Conservation (phyloP, 371 early-diverging fungal species). For the Actinomucor elegans region DNA sequence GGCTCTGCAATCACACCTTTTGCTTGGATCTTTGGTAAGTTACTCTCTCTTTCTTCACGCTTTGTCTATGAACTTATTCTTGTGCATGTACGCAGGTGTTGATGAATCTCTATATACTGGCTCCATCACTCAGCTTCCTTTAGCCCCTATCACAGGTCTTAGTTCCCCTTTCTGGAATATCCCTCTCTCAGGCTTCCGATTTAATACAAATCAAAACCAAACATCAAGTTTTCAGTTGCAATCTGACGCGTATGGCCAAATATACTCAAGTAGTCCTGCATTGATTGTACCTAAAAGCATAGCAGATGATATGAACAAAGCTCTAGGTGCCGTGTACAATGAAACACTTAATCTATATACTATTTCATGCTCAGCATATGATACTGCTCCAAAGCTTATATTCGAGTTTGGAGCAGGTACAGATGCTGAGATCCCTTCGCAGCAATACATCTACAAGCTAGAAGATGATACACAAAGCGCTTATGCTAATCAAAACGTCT, state of each 20-base stretch:
- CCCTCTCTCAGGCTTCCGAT: slow-evolving; percentile 15
- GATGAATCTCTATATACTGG: slow-evolving; percentile 26
- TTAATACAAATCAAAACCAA: not conserved
- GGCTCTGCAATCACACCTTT: not conserved
- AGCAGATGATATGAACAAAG: slow-evolving; percentile 21
- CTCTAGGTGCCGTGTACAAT: slow-evolving; percentile 21
- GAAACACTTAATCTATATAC: slow-evolving; percentile 12
- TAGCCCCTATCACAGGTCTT: slow-evolving; percentile 8
- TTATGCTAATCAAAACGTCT: not conserved
- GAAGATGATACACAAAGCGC: not conserved
- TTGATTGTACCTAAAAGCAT: slow-evolving; percentile 18
- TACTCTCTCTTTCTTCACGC: too few species aligned
- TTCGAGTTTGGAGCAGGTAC: slow-evolving; percentile 23
- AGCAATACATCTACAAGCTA: slow-evolving; percentile 24
- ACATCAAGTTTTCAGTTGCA: not conserved
- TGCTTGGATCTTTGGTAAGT: slow-evolving; percentile 14
- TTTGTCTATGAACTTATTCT: too few species aligned
- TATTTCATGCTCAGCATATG: slow-evolving; percentile 16
- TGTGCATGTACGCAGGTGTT: slow-evolving; percentile 1
- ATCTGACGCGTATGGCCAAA: slow-evolving; percentile 13
- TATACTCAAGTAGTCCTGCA: slow-evolving; percentile 28
- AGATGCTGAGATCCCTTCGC: slow-evolving; percentile 24
- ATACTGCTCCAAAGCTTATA: slow-evolving; percentile 12
- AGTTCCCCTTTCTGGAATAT: slow-evolving; percentile 37
- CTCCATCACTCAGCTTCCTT: slow-evolving; percentile 16